Base-by-base conservation (phyloP, 495 filamentous ascomycete species). In the Xylaria flabelliformis region DNA sequence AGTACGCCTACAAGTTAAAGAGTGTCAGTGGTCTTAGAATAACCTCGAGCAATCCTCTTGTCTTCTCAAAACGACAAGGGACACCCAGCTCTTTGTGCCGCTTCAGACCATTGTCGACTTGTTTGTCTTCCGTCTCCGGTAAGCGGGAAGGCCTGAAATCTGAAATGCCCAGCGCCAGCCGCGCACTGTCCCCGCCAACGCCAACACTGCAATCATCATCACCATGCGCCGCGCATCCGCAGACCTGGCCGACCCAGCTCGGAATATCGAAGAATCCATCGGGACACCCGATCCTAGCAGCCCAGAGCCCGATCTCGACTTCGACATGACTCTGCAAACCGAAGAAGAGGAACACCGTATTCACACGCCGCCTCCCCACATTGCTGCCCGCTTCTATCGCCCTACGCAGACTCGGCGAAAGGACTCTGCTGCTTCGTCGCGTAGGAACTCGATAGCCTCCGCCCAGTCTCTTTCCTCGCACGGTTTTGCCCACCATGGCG, bases 381-480 rank as follows among this genome's bases (percentile, higher is more conserved):
- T 97, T 75, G 93, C 93, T 72, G 93, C 93, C 59, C 93, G 94
- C 59, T 94, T 97, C 82, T 92, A 92, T 81, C 89, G 89, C 51
- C 90, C 91, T 64, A 89, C 74, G 86, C 87, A 86, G 78, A 89
- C 83, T 71, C 90, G 89, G 50, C 92, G 94, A 64, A 94, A 92
- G 79, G 92, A 93, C 64, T 97, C 94, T 32, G 91, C 91, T 10
- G 91, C 92, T 67, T 97, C 94, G 19, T 97, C 94, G 41, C 92
- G 94, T 66, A 91, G 94, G 73, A 95, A 94, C 81, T 97, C 94
- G 59, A 89, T 97, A 36, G 97, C 95, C 7, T 98, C 95, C 9
- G 87, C 90, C 17, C 93, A 95, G 72, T 97, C 94, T 0, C 83
- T 82, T 19, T 86, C 85, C 17, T 88, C 87, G 0, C 91, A 86